Conservation (phyloP, 2,329 filamentous ascomycete species). For the Xylariales sp. region DNA sequence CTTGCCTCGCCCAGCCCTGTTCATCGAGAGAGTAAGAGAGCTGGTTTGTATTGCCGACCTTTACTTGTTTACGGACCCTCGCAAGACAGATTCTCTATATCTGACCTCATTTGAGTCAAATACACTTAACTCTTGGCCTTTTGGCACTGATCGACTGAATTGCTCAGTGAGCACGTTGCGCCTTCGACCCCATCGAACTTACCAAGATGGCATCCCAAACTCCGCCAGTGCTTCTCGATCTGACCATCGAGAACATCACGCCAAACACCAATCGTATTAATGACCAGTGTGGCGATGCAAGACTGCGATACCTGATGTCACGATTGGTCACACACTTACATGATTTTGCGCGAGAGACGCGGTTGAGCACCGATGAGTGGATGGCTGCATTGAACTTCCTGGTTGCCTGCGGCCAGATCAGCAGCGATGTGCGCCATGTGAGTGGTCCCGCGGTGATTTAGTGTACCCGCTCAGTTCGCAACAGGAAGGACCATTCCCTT, state of each 20-base stretch:
- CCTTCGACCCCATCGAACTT: too few relatives aligned
- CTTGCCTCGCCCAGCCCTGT: too few relatives aligned
- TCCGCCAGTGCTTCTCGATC: constrained; percentile 56
- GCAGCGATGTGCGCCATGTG: constrained; percentile 68
- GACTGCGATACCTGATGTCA: constrained; percentile 69
- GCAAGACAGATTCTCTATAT: too few relatives aligned
- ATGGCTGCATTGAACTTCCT: constrained; percentile 70
- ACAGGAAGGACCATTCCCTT: too few relatives aligned
- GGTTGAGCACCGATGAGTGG: constrained; percentile 74
- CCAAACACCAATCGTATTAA: constrained; percentile 73
- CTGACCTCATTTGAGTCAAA: too few relatives aligned
- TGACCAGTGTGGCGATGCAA: constrained; percentile 59
- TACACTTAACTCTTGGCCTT: too few relatives aligned
- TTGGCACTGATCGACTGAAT: too few relatives aligned
- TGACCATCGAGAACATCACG: constrained; percentile 78
- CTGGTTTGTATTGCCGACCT: too few relatives aligned
- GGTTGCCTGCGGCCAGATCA: constrained; percentile 68
- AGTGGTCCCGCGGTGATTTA: constrained; percentile 15
- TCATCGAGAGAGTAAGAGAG: too few relatives aligned
- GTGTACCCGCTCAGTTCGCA: too few relatives aligned
- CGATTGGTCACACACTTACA: constrained; percentile 73
- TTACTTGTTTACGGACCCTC: too few relatives aligned
- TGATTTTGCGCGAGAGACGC: constrained; percentile 76
- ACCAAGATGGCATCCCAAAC: constrained; percentile 17
- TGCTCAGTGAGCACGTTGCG: too few relatives aligned